Evolutionary conservation across 768 basidiomycete species (phyloP), one percentile per base, ranked within the genome.

Genomic region (Lentinus tigrinus): DNA sequence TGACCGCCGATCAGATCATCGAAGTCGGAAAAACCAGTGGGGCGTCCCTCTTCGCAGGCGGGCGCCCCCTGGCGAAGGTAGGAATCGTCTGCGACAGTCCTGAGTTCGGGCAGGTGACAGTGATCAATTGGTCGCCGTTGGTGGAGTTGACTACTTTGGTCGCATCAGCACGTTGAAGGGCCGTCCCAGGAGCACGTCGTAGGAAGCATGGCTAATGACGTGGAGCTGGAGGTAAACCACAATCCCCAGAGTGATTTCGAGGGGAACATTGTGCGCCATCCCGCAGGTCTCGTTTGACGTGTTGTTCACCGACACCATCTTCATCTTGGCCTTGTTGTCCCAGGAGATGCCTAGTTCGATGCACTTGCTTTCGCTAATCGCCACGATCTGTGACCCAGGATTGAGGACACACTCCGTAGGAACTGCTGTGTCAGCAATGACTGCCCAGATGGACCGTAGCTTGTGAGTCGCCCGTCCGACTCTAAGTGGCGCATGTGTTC

Each of bases 61-160:
- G 16, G 4, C 11, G 13, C 17, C 65, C 34, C 28, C 53, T 52
- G 8, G 60, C 24, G 13, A 47, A 28, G 6, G 64, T 60, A 16
- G 37, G 52, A 17, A 50, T 54, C 16, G 38, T 21, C 3, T 28
- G 17, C 23, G n/a, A 48, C 10, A 36, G 28, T 26, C 44, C 52
- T 11, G 57, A 47, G 54, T 55, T 60, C 36, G 66, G 61, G 31
- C 54, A 55, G n/a, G 19, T 19, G 28, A 55, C 44, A 4, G 26
- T 34, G 21, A 55, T 46, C 17, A 44, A 47, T 26, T 55, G 54
- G 9, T 47, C 21, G 4, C 44, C 54, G 46, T 46, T 17, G 44
- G 44, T 28, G 21, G 24, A 46, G 46, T 55, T 55, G 14, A 23
- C 13, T 23, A 55, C 31, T 27, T 36, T 27, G 54, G 42, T 47